A percentile compares a stretch with the other conserved stretches of the same genome.
Evolutionary conservation across 2,329 filamentous ascomycete genomes (phyloP).

Genomic region (Fusarium circinatum): DNA sequence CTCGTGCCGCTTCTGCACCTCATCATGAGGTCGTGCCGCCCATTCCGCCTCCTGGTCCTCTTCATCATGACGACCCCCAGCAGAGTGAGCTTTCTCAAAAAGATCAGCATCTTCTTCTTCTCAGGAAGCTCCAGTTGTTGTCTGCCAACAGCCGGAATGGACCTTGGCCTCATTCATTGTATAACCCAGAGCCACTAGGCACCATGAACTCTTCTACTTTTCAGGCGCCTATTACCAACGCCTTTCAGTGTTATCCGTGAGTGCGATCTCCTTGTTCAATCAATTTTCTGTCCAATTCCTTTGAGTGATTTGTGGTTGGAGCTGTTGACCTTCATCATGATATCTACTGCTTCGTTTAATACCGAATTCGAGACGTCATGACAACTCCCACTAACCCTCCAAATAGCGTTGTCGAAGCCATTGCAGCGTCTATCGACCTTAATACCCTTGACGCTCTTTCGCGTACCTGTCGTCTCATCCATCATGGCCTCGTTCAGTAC

Average conservation of each 20-base stretch:
- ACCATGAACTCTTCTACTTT: constrained; percentile 42
- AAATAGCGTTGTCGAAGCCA: constrained; percentile 76
- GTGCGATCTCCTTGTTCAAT: constrained; percentile 14
- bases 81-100: constrained; percentile 35
- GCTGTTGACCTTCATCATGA: constrained; percentile 21
- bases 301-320: background rate
- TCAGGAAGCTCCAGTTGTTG: constrained; percentile 42
- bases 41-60: constrained; percentile 37
- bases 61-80: constrained; percentile 41
- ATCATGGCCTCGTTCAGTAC: constrained; percentile 80
- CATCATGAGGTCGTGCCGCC: constrained; percentile 39
- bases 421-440: constrained; percentile 83
- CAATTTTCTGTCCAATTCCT: constrained; percentile 2
- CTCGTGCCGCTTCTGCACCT: constrained; percentile 33
- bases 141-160: constrained; percentile 42
- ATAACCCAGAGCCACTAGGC: constrained; percentile 38
- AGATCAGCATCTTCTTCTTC: constrained; percentile 41
- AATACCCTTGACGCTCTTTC: constrained; percentile 88
- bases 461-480: constrained; percentile 82
- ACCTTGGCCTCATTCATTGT: constrained; percentile 43
- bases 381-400: constrained; percentile 28
- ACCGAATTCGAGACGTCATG: constrained; percentile 7
- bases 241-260: constrained; percentile 45
- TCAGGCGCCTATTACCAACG: constrained; percentile 39
- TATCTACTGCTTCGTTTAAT: background rate